Percentiles rank a stretch among this genome's conserved stretches.
These are phyloP conservation scores for Stereocaulon alpinum DNA, from an alignment of 495 filamentous ascomycete genomes.

Conservation along the genomic window DNA sequence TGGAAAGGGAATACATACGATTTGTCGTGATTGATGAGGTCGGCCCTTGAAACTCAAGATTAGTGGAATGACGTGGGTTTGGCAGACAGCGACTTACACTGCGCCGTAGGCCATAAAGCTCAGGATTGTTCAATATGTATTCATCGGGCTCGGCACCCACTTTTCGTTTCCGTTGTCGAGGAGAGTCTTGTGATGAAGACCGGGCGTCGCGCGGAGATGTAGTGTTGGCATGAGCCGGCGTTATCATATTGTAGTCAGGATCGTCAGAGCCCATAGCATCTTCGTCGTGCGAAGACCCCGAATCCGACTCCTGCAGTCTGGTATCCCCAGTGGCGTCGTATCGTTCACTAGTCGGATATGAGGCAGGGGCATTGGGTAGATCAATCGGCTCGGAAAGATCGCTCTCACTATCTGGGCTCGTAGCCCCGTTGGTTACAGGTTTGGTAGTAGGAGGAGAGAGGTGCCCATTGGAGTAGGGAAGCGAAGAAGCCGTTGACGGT, in stretches of 20 bases:
- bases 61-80: conserved; percentile 19
- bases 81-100: conserved; percentile 51
- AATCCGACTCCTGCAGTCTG: conserved; percentile 31
- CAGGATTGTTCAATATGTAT: conserved; percentile 83
- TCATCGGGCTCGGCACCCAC: conserved; percentile 60
- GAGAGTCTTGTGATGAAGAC: conserved; percentile 56
- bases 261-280: conserved; percentile 67
- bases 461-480: conserved; percentile 21
- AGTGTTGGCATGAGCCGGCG: conserved; percentile 45
- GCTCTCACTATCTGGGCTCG: conserved; percentile 42
- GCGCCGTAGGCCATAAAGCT: conserved; percentile 84
- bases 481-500: conserved; percentile 14
- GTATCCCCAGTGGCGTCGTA: conserved; percentile 19
- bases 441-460: conserved; percentile 23
- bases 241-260: conserved; percentile 65
- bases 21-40: conserved; percentile 40
- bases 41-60: conserved; percentile 33
- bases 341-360: conserved; percentile 22
- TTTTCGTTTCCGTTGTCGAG: conserved; percentile 66
- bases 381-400: conserved; percentile 41
- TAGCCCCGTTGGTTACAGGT: conserved; percentile 15
- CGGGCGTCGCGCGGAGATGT: conserved; percentile 41
- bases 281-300: conserved; percentile 45
- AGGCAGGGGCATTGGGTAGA: conserved; percentile 25
- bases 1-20: conserved; percentile 28